A percentile compares a stretch with the other conserved stretches of the same genome.
These are phyloP conservation scores for Heliamphora pulchella DNA, from an alignment of 179 eudicot species.

Conservation along the genomic window DNA sequence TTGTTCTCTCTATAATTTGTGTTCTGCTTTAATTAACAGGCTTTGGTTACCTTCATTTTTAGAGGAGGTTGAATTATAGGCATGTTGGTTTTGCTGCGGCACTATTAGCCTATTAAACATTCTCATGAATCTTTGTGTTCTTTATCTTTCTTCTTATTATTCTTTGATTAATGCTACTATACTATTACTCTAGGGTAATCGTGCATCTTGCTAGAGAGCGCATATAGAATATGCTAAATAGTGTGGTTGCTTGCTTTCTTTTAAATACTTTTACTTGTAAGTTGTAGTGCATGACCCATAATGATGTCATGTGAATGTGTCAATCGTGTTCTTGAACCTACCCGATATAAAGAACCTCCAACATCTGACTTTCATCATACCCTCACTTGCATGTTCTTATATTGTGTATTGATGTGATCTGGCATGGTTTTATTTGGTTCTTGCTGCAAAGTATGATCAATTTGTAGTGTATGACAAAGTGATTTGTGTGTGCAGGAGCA, in stretches of 20 bases:
- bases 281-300: background rate
- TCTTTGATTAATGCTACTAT: too few species aligned
- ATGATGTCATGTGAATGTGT: background rate
- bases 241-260: background rate
- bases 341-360: too few species aligned
- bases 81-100: background rate
- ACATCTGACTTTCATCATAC: too few species aligned
- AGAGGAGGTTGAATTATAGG: background rate
- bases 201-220: background rate
- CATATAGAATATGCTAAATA: background rate
- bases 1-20: background rate
- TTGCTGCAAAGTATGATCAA: background rate
- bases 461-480: background rate
- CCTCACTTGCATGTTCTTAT: background rate
- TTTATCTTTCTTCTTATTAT: background rate
- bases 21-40: background rate
- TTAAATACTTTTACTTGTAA: background rate
- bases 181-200: background rate
- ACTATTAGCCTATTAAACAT: background rate
- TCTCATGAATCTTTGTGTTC: background rate
- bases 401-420: background rate
- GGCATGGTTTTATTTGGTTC: conserved; percentile 3
- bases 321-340: too few species aligned
- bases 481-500: conserved; percentile 65
- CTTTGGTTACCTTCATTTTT: background rate